phyloP scores from a whole-genome alignment of 1,284 basidiomycete species.

The Ganoderma lucidum region DNA sequence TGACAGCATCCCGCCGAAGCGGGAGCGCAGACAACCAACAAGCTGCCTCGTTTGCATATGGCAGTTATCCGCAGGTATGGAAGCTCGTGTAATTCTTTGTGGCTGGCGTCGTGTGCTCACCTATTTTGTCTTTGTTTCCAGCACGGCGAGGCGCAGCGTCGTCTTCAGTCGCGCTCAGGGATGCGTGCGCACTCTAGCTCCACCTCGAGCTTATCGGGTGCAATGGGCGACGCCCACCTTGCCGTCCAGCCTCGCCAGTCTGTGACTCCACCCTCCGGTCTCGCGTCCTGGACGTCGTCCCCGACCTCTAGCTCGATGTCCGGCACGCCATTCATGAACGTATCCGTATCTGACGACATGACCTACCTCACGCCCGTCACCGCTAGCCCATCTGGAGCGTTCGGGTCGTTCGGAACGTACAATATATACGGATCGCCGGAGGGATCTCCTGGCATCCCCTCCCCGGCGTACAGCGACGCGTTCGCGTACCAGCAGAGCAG shows the following conservation, averaged over 20 bases:
- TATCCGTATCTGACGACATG: constrained; percentile 27
- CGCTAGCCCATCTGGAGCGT: constrained; percentile 33
- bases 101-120: neutral
- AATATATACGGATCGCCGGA: constrained; percentile 37
- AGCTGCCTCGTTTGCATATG: constrained; percentile 31
- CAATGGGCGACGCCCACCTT: constrained; percentile 62
- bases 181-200: constrained; percentile 32
- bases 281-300: constrained; percentile 39
- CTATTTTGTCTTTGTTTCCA: neutral
- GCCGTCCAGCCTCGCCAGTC: constrained; percentile 45
- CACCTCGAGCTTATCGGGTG: constrained; percentile 67
- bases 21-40: constrained; percentile 42
- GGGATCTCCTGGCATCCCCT: constrained; percentile 32
- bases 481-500: constrained; percentile 37
- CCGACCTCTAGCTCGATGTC: constrained; percentile 30
- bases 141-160: constrained; percentile 30
- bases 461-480: constrained; percentile 38
- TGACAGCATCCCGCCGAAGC: constrained; percentile 34
- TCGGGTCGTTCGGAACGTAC: constrained; percentile 34
- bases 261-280: constrained; percentile 44
- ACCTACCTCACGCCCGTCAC: constrained; percentile 31
- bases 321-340: constrained; percentile 21
- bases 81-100: neutral
- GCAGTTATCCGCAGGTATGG: constrained; percentile 37
- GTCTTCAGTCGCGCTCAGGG: constrained; percentile 24